Conservation (phyloP, 345 rosid genomes). For the Rhodomyrtus tomentosa region DNA sequence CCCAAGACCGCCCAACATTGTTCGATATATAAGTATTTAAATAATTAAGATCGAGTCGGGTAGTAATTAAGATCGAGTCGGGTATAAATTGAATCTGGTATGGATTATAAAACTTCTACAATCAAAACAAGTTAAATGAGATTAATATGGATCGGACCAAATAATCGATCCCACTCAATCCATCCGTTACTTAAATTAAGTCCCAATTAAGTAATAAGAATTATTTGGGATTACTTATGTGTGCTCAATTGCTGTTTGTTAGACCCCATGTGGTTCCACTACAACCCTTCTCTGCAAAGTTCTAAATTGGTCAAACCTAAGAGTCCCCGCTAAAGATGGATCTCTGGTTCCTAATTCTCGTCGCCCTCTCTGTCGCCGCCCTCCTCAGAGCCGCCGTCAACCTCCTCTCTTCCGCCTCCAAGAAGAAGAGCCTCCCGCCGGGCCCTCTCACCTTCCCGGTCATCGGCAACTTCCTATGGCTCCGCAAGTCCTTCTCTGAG, state of each 20-base stretch:
- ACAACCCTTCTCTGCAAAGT: neutral
- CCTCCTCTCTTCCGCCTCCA: neutral
- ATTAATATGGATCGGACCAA: too few relatives aligned
- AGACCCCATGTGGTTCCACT: neutral
- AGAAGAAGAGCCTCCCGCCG: slow-evolving; percentile 1
- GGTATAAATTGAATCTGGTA: too few relatives aligned
- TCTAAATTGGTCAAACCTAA: neutral
- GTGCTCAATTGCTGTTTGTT: neutral
- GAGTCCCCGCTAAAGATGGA: neutral
- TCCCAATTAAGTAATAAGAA: neutral
- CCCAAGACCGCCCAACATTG: too few relatives aligned
- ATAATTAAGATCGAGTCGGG: too few relatives aligned
- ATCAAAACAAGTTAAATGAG: too few relatives aligned
- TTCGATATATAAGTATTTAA: too few relatives aligned
- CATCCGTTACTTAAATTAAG: too few relatives aligned
- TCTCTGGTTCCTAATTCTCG: neutral
- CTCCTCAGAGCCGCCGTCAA: neutral
- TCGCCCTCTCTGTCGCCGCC: neutral
- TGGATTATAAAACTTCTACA: too few relatives aligned
- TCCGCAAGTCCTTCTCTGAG: neutral
- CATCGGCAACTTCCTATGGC: slow-evolving; percentile 1
- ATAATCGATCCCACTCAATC: too few relatives aligned
- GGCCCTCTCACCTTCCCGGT: neutral
- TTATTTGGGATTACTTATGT: neutral
- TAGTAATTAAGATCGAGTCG: too few relatives aligned